Base-by-base conservation (phyloP, 2,329 filamentous ascomycete species). In the Trichoderma sp. region DNA sequence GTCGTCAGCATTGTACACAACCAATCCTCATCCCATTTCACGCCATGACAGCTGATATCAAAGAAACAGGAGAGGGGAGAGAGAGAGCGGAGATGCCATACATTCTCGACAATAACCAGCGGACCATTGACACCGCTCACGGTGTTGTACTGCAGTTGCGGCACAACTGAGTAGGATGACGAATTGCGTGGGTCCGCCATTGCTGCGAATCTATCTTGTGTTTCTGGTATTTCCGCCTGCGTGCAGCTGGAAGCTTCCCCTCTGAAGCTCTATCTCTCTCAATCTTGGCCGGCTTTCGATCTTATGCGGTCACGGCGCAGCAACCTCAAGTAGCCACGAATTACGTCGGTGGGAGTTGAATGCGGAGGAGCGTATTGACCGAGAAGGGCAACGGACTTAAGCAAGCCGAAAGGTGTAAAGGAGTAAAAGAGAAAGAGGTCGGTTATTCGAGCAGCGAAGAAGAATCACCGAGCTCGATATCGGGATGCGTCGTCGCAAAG, bases 101-200 rank as follows among this genome's bases (percentile, higher is more conserved):
- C 95, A 89, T 97, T 97, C 82, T 98, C 96, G 76, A 99, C 89
- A 80, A 99, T 95, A 81, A 99, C 96, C 83, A 99, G 89, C 79
- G 96, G 96, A 73, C 96, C 96, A 85, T 99, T 99, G 84, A 99
- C 92, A 86, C 95, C 95, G 80, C 94, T 93, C 81, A 99, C 94
- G 78, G 96, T 99, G 87, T 99, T 99, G 90, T 99, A 99, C 79
- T 92, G 91, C 84, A 98, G 83, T 78, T 87, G 84, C 73, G 88
- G 88, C 76, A 85, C 81, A 77, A 90, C 84, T 74, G 86, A 88
- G 82, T 89, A 90, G 74, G 87, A 88, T 73, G 86, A 87, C 74
- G 87, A 85, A 77, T 88, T 86, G 80, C 88, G 85, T 71, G 86
- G 86, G 81, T 90, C 88, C 78, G 83, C 79, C 86, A 88, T 88